These are phyloP conservation scores for Biscogniauxia sp. DNA, from an alignment of 2,329 filamentous ascomycete species.

Conservation along the genomic window DNA sequence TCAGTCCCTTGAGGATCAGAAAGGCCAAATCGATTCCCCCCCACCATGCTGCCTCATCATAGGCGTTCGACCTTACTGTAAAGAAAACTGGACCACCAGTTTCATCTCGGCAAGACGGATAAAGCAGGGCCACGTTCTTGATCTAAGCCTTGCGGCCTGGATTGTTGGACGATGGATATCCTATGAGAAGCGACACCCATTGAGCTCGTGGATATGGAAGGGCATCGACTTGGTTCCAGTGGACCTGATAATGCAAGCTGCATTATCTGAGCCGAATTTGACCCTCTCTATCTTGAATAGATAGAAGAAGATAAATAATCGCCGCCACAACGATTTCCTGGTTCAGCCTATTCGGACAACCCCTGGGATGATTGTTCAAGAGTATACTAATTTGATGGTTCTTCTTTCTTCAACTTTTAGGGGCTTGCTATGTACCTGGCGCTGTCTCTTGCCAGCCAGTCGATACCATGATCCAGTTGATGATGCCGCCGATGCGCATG, in stretches of 20 bases:
- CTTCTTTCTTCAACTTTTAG: neutral
- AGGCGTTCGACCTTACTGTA: neutral
- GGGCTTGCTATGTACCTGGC: neutral
- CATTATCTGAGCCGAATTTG: neutral
- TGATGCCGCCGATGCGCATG: neutral
- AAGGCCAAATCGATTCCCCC: neutral
- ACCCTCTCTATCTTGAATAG: neutral
- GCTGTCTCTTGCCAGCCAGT: neutral
- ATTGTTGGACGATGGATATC: neutral
- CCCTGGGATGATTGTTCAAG: neutral
- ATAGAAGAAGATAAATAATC: neutral
- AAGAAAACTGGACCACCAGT: neutral
- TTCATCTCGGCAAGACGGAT: neutral
- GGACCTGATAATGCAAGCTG: neutral
- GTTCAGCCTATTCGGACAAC: neutral
- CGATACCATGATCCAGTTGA: neutral
- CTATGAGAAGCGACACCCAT: neutral
- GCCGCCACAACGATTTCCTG: neutral
- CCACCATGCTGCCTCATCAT: neutral
- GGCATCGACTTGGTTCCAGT: neutral
- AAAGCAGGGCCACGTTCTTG: neutral
- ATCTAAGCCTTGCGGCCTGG: neutral
- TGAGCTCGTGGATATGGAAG: neutral
- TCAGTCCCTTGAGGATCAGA: slow-evolving; percentile 3
- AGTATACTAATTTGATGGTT: neutral